Conservation (phyloP, 352 stramenopile species). For the Globisporangium spinosum region DNA sequence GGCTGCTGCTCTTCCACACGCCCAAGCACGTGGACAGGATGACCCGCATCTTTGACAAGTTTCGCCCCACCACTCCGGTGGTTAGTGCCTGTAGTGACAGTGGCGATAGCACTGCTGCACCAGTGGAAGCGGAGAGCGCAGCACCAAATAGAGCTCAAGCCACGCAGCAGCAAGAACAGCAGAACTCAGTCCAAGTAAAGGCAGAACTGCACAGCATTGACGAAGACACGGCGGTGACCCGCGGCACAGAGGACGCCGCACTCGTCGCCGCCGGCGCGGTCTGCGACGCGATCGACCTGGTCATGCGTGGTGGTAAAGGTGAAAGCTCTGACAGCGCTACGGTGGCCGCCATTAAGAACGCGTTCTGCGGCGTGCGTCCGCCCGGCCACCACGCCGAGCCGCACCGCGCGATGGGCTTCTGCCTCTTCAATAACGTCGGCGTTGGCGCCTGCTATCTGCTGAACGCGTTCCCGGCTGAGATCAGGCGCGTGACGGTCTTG, state of each 20-base stretch:
- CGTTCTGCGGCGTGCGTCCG: slow-evolving; percentile 63
- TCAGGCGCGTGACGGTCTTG: slow-evolving; percentile 62
- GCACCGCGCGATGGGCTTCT: slow-evolving; percentile 72
- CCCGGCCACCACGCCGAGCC: slow-evolving; percentile 85
- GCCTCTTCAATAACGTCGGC: slow-evolving; percentile 86
- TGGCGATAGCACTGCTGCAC: neutral
- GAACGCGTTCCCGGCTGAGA: slow-evolving; percentile 33
- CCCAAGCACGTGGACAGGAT: slow-evolving; percentile 27
- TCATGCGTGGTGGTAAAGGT: slow-evolving; percentile 22
- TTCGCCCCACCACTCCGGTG: neutral
- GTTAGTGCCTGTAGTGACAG: neutral
- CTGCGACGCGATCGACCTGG: slow-evolving; percentile 37
- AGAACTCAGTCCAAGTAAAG: neutral
- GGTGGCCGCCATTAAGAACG: slow-evolving; percentile 23
- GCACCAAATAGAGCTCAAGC: neutral
- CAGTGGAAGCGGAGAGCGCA: neutral
- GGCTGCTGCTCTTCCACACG: slow-evolving; percentile 36
- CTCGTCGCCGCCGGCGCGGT: slow-evolving; percentile 31
- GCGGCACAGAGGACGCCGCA: slow-evolving; percentile 29
- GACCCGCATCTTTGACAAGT: slow-evolving; percentile 19
- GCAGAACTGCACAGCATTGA: slow-evolving; percentile 23
- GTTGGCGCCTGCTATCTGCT: slow-evolving; percentile 61
- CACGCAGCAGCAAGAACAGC: neutral
- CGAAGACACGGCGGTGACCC: slow-evolving; percentile 33
- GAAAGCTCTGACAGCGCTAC: no score